Base-by-base conservation (phyloP, 345 rosid species). In the Citropsis articulata region DNA sequence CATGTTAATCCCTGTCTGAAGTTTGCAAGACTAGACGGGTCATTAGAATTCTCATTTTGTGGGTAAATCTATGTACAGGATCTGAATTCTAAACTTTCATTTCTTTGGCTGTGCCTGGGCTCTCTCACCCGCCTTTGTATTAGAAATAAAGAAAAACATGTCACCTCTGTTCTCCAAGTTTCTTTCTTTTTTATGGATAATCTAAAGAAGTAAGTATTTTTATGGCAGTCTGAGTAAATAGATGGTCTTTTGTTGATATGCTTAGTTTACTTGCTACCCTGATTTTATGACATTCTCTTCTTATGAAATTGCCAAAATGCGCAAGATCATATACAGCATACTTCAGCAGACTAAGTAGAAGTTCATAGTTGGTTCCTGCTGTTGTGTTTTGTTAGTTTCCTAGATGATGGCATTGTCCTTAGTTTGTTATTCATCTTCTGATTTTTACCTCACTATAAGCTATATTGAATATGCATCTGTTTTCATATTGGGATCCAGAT, bases 401-500 rank as follows among this genome's bases (percentile, higher is more conserved):
- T 59, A 57, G 66, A 35, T 33, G 65, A 56, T 30, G 31, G 14
- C 0, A 2, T 45, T 30, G 45, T 55, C 31, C 55, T 21, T 64
- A 8, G 14, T 50, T 30, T 28, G 19, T 68, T 73, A 22, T 31
- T 59, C 45, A n/a, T 48, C 62, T 68, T 57, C 21, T 59, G 56
- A 62, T 40, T 56, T 65, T 42, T 22, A 14, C 12, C 8, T 65
- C 30, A 21, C 19, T 45, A 72, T 13, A 57, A 16, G 21, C 53
- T 31, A 2, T 63, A 40, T 56, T 74, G 61, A 82, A 72, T 38
- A 45, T 73, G 78, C 56, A 62, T 28, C 56, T 59, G 40, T 38
- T 73, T 63, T 66, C 50, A 70, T 19, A 56, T 73, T 63, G 77
- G 77, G 71, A 71, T 61, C 82, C 85, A 96, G 98, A 78, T 85